These are phyloP conservation scores for Chondrus crispus DNA, from an alignment of 23 red algal genomes.

Conservation along the genomic window DNA sequence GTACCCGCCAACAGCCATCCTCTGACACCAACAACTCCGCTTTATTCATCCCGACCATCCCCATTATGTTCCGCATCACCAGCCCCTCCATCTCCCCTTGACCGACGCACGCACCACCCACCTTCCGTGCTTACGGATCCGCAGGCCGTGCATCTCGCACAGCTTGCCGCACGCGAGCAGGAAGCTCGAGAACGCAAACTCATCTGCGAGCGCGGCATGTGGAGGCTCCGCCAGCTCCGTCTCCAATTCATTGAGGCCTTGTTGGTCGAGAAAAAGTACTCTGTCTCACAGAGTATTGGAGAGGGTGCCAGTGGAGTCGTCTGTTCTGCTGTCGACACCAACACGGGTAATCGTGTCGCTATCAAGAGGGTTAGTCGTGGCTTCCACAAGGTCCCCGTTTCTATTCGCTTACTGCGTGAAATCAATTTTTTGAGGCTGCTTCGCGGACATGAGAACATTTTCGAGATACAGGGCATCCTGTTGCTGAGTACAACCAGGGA, in stretches of 20 bases:
- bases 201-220: too few species aligned
- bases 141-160: too few species aligned
- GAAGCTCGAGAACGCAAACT: too few species aligned
- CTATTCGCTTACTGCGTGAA: constrained; percentile 76
- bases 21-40: too few species aligned
- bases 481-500: constrained; percentile 45
- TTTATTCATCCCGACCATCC: too few species aligned
- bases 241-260: constrained; percentile 64
- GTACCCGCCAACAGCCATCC: too few species aligned
- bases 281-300: constrained; percentile 70
- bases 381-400: constrained; percentile 79
- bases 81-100: too few species aligned
- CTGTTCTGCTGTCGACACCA: constrained; percentile 67
- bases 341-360: constrained; percentile 72
- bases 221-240: constrained; percentile 52
- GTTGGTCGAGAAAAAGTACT: constrained; percentile 65
- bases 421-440: constrained; percentile 89
- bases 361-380: constrained; percentile 78
- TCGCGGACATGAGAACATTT: constrained; percentile 89
- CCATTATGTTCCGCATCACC: too few species aligned
- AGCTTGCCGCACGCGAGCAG: too few species aligned
- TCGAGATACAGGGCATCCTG: constrained; percentile 82
- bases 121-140: too few species aligned
- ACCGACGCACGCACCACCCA: too few species aligned
- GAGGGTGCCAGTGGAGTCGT: constrained; percentile 90